Conservation (phyloP, 176 grass and related monocot species). For the Rhynchospora tenuis region DNA sequence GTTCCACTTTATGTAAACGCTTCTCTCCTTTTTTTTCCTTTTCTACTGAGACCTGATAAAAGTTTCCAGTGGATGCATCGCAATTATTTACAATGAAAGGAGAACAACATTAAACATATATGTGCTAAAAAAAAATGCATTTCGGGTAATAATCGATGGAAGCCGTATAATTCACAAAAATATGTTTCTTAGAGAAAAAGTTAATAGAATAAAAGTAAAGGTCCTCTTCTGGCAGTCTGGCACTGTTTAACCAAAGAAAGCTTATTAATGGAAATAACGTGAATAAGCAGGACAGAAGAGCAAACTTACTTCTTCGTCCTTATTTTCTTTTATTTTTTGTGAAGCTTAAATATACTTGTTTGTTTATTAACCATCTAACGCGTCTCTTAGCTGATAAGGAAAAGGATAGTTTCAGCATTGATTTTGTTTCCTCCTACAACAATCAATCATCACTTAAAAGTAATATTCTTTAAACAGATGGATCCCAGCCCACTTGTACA, state of each 20-base stretch:
- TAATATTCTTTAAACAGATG: not conserved
- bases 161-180: not conserved
- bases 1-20: no score
- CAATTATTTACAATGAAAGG: no score
- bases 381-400: conserved; percentile 3
- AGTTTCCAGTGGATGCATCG: no score
- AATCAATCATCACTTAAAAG: conserved; percentile 9
- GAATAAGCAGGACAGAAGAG: no score
- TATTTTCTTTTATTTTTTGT: not conserved
- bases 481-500: not conserved
- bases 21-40: no score
- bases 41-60: no score
- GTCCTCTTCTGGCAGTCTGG: not conserved
- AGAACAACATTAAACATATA: no score
- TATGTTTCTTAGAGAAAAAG: not conserved
- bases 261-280: no score
- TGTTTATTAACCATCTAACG: not conserved
- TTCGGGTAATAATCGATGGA: not conserved
- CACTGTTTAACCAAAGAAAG: no score
- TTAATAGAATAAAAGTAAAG: not conserved
- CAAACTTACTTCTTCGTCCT: not conserved
- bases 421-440: not conserved
- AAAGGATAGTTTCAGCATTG: not conserved
- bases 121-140: not conserved
- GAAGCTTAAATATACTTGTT: not conserved